Conservation (phyloP, 2,329 filamentous ascomycete genomes). For the Fusarium caatingaense region DNA sequence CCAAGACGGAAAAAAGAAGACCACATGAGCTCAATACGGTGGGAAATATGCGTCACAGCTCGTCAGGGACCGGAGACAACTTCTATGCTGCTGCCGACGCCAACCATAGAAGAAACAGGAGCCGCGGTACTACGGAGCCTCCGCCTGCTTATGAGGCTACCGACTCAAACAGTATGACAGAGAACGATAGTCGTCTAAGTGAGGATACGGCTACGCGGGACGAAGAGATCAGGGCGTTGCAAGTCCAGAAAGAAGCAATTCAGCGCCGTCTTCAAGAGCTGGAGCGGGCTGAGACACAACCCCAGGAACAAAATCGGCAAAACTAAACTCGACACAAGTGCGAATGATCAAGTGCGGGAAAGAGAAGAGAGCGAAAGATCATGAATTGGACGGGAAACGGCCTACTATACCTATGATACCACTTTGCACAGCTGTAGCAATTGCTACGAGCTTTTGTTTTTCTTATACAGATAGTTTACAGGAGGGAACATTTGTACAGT, state of each 20-base stretch:
- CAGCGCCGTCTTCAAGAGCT: slow-evolving; percentile 52
- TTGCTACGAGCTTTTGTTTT: slow-evolving; percentile 36
- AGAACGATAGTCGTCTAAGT: slow-evolving; percentile 40
- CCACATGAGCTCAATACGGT: slow-evolving; percentile 43
- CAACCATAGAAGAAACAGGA: slow-evolving; percentile 28
- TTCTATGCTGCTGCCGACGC: slow-evolving; percentile 32
- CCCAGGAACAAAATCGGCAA: slow-evolving; percentile 14
- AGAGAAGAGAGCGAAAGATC: slow-evolving; percentile 21
- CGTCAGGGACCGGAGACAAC: slow-evolving; percentile 20
- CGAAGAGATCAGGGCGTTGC: slow-evolving; percentile 49
- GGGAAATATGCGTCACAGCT: slow-evolving; percentile 30
- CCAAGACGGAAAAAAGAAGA: slow-evolving; percentile 30
- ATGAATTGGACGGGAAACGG: slow-evolving; percentile 41
- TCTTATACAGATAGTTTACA: slow-evolving; percentile 14
- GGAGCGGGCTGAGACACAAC: slow-evolving; percentile 43
- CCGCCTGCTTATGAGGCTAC: slow-evolving; percentile 50
- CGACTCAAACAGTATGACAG: slow-evolving; percentile 39
- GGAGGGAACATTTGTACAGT: slow-evolving; percentile 6
- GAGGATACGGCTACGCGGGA: slow-evolving; percentile 41
- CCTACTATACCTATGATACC: slow-evolving; percentile 47
- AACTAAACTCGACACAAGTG: slow-evolving; percentile 7
- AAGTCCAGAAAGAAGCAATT: slow-evolving; percentile 52
- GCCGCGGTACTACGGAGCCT: slow-evolving; percentile 40
- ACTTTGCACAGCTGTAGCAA: slow-evolving; percentile 44
- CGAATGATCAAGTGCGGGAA: slow-evolving; percentile 10